phyloP scores from a whole-genome alignment of 2,329 filamentous ascomycete genomes.

The Graphiopsis chlorocephala region DNA sequence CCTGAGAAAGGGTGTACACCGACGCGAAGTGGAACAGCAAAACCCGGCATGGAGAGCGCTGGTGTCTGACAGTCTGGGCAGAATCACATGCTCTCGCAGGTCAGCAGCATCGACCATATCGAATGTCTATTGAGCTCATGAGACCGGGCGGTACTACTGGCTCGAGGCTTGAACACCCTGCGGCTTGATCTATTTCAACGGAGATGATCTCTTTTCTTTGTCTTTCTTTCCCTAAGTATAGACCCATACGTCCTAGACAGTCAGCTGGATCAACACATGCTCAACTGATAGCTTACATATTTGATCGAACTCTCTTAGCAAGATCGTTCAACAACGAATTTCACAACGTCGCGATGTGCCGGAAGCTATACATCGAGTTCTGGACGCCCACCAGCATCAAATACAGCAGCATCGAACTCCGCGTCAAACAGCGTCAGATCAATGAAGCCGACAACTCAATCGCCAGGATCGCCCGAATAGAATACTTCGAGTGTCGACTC shows the following conservation, averaged over 20 bases:
- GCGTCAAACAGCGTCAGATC: not conserved
- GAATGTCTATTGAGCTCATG: not conserved
- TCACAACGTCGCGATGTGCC: not conserved
- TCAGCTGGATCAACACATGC: not conserved
- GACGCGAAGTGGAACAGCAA: not conserved
- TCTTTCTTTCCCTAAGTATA: not conserved
- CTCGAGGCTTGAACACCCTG: not conserved
- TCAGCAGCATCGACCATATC: not conserved
- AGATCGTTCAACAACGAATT: not conserved
- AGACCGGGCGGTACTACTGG: not conserved
- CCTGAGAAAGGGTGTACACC: not conserved
- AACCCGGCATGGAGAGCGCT: not conserved
- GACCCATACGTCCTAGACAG: not conserved
- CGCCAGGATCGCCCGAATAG: not conserved
- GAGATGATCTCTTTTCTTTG: not conserved
- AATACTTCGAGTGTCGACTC: not conserved
- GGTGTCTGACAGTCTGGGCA: no score
- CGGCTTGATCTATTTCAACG: not conserved
- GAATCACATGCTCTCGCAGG: not conserved
- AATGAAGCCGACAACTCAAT: not conserved
- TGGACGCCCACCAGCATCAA: constrained; percentile 3
- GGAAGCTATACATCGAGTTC: not conserved
- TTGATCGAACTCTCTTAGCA: not conserved
- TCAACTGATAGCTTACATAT: not conserved
- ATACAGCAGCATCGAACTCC: not conserved